Conservation (phyloP, 148 eudicot species). For the Pharnaceum exiguum region DNA sequence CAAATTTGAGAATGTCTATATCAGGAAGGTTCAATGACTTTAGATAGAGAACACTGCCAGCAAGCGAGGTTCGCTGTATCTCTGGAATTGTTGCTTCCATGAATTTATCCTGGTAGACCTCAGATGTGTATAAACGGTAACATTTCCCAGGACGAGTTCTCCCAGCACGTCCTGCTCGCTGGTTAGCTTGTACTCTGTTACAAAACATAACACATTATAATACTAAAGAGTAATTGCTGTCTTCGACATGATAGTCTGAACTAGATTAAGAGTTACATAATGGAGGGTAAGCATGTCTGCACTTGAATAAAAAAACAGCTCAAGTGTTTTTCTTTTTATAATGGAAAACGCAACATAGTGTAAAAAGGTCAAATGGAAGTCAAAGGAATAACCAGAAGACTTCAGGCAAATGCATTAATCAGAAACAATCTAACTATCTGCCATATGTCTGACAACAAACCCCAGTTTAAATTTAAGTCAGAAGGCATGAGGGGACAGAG, state of each 20-base stretch:
- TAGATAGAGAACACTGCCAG: conserved; percentile 91
- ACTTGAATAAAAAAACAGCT: too few species aligned
- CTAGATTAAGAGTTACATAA: too few species aligned
- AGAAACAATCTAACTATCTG: not conserved
- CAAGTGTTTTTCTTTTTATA: too few species aligned
- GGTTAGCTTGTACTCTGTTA: conserved; percentile 90
- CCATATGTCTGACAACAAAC: not conserved
- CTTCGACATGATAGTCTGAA: too few species aligned
- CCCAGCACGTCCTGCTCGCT: conserved; percentile 98
- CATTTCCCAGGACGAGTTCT: conserved; percentile 98
- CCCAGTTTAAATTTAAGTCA: not conserved
- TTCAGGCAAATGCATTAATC: not conserved
- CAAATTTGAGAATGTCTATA: conserved; percentile 89
- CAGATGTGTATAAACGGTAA: conserved; percentile 73
- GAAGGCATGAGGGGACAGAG: not conserved
- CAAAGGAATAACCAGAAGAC: not conserved
- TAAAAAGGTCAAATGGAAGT: not conserved
- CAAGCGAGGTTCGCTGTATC: conserved; percentile 90
- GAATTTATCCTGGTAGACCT: conserved; percentile 69
- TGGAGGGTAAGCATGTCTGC: too few species aligned
- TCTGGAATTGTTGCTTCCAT: conserved; percentile 93
- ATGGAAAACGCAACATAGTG: too few species aligned
- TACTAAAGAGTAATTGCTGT: too few species aligned
- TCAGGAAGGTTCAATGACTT: conserved; percentile 91
- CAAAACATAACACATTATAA: not conserved